Percentiles rank a stretch among this genome's conserved stretches.
phyloP scores from a whole-genome alignment of 805 yeast genomes.

The Wickerhamiella allomyrinae region DNA sequence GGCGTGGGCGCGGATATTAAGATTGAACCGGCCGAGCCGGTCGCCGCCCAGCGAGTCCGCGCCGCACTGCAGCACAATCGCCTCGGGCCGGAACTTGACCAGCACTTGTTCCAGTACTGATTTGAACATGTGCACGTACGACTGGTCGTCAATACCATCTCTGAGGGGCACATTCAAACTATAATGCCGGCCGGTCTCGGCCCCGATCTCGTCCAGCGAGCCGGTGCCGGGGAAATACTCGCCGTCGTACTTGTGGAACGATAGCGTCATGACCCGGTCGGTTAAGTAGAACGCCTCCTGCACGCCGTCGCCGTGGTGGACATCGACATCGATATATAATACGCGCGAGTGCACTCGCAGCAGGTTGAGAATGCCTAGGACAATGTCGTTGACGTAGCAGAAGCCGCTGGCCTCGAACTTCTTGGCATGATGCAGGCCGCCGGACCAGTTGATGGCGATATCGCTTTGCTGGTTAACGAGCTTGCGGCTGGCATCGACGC shows the following conservation, averaged over 20 bases:
- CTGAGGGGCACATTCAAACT: slow-evolving; percentile 75
- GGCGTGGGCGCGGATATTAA: slow-evolving; percentile 89
- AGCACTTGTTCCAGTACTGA: slow-evolving; percentile 84
- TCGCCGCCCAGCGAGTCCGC: slow-evolving; percentile 96
- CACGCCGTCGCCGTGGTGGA: slow-evolving; percentile 92
- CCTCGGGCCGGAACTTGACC: slow-evolving; percentile 79
- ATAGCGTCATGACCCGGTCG: slow-evolving; percentile 79
- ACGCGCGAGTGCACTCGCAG: slow-evolving; percentile 76
- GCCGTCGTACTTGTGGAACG: slow-evolving; percentile 80
- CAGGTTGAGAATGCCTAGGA: slow-evolving; percentile 64
- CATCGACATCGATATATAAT: slow-evolving; percentile 75
- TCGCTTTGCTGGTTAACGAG: slow-evolving; percentile 72
- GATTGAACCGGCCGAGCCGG: slow-evolving; percentile 86
- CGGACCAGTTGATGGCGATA: slow-evolving; percentile 86
- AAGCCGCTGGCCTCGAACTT: slow-evolving; percentile 83
- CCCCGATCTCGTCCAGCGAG: slow-evolving; percentile 69
- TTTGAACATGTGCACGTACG: slow-evolving; percentile 44
- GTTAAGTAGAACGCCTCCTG: slow-evolving; percentile 89
- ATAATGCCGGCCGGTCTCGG: slow-evolving; percentile 70
- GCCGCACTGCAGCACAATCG: slow-evolving; percentile 95
- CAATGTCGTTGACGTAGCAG: slow-evolving; percentile 84
- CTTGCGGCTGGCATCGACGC: slow-evolving; percentile 79
- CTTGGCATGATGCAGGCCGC: slow-evolving; percentile 88
- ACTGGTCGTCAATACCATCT: slow-evolving; percentile 89
- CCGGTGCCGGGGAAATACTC: slow-evolving; percentile 94